phyloP scores from a whole-genome alignment of 73 alveolate species.

The Paramecium octaurelia region DNA sequence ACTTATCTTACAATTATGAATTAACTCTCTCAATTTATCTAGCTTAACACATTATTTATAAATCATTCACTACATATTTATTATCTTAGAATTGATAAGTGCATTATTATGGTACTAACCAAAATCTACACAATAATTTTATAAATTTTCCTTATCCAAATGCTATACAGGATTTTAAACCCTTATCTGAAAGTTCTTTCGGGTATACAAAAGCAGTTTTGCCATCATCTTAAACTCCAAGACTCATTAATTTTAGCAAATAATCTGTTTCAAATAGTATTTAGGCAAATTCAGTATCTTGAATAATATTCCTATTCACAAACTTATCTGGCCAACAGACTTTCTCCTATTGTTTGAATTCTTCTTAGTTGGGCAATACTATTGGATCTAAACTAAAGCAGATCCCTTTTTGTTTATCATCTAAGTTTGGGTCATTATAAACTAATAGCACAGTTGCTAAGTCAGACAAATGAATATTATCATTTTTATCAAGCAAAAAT shows the following conservation, averaged over 20 bases:
- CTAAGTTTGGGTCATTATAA: background rate
- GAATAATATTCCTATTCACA: background rate
- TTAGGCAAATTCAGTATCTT: background rate
- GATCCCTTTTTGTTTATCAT: background rate
- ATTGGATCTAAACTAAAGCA: slow-evolving; percentile 30
- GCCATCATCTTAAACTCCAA: background rate
- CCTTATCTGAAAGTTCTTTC: background rate
- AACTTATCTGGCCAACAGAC: slow-evolving; percentile 43
- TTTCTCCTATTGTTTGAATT: background rate
- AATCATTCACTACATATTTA: background rate
- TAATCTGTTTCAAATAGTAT: background rate
- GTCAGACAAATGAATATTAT: background rate
- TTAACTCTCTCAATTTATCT: background rate
- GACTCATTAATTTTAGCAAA: background rate
- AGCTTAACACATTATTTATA: background rate
- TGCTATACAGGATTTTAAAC: background rate
- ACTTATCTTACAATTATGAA: background rate
- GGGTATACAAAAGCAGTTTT: background rate
- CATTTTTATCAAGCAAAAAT: background rate
- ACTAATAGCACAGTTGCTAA: slow-evolving; percentile 18
- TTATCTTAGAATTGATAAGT: background rate
- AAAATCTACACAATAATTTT: background rate
- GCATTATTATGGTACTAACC: background rate
- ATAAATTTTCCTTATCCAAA: background rate
- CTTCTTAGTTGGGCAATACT: background rate